Base-by-base conservation (phyloP, 116 monocot species). In the Dioscorea cayenensis region DNA sequence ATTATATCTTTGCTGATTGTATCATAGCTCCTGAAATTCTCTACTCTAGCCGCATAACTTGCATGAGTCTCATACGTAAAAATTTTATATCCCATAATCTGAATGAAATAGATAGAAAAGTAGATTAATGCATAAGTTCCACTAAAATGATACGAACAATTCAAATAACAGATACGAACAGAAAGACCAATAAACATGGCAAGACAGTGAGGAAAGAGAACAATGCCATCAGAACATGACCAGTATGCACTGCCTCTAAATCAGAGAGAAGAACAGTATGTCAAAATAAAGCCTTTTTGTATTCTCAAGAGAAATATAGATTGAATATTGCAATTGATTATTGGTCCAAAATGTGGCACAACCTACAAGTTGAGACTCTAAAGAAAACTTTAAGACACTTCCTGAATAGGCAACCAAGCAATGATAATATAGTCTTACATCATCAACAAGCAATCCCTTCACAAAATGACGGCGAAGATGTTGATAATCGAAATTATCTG, bases 71-170 rank as follows among this genome's bases (percentile, higher is more conserved):
- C 99, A 87, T 99, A 87, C 21, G 94, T 94, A 73, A 86, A 99
- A 76, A 99, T 99, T 79, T 87, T 94, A 75, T 94, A 94, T 50
- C 91, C 99, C 99, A 94, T 94, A 51, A 99, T 86, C 97, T 97
- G 83, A 80, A 83, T 51, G n/a, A 63, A 20, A 63, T 23, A 23
- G 27, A 63, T 59, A 18, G 21, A 59, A 18, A 63, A 7, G 28
- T 27, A 20, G 23, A 63, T 63, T 12, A 63, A 21, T 23, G 20
- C 63, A 11, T 59, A n/a, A 59, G 21, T 59, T 59, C 12, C 21
- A 59, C 32, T 32, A 32, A 32, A 59, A 18, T n/a, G 59, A n/a
- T 59, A 13, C 14, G 60, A 28, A 12, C 14, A 69, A 38, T 28
- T 32, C 22, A 66, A 49, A 38, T 38, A 38, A 73, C 0, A 6